Evolutionary conservation across 257 asterid species (phyloP), one percentile per base, ranked within the genome.

Genomic region (Solanum dulcamara): DNA sequence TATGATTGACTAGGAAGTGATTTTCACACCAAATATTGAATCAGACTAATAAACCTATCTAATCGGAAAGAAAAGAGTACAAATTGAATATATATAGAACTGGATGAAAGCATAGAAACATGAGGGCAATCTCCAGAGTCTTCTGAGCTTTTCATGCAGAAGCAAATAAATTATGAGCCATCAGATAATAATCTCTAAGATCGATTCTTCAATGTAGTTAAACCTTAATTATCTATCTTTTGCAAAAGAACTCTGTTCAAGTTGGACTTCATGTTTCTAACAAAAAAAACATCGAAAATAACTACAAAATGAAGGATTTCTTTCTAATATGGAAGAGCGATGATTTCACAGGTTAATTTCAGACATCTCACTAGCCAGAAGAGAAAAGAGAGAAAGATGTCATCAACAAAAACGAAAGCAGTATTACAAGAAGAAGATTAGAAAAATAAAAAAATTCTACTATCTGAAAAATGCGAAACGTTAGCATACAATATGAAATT

Each of bases 401-500:
- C 82, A 75, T 26, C 37, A 75, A 75, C 40, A 75, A 32, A 68
- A 42, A 40, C 1, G 18, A 22, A 74, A 42, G 59, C 5, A 75
- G 6, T 74, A 1, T 3, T 74, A 57, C 37, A 3, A 74, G 81
- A 74, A 42, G 22, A 40, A 0, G 80, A 60, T 71, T 4, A 12
- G 18, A 20, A 53, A 53, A 53, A 72, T 8, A 72, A 38, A 26
- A 22, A n/a, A n/a, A 42, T 75, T 75, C 24, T 42, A 42, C 38
- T 44, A 74, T 75, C 60, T 75, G 82, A 44, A 44, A 38, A 86
- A 71, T n/a, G 37, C 15, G 3, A 59, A 66, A 81, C 35, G 17
- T 83, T 48, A 37, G 79, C 81, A 10, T n/a, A 60, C 44, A 20
- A n/a, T 32, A 71, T 55, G 62, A 85, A 68, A 89, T 81, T 88